A percentile compares a stretch with the other conserved stretches of the same genome.
Conservation (phyloP, 805 yeast genomes). For the Candida sanyiensis region DNA sequence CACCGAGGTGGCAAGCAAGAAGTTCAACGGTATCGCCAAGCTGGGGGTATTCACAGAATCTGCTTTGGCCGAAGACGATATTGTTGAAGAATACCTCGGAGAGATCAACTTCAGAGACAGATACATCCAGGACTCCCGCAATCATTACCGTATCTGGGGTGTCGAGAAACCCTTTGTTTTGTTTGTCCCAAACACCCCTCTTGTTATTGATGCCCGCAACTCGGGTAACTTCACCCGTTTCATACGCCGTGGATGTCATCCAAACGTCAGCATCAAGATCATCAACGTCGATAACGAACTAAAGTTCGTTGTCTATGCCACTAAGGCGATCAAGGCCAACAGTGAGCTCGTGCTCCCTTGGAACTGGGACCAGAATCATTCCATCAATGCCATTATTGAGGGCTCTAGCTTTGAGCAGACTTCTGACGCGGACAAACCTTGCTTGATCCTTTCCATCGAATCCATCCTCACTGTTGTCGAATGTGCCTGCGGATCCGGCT, state of each 20-base stretch:
- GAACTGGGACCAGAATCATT: slow-evolving; percentile 85
- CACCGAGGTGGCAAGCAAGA: slow-evolving; percentile 53
- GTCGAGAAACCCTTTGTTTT: slow-evolving; percentile 56
- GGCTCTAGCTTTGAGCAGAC: slow-evolving; percentile 47
- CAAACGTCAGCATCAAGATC: slow-evolving; percentile 64
- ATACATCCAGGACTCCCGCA: slow-evolving; percentile 59
- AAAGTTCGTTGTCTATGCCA: slow-evolving; percentile 52
- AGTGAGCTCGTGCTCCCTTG: slow-evolving; percentile 75
- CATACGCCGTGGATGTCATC: slow-evolving; percentile 67
- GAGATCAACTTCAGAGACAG: slow-evolving; percentile 60
- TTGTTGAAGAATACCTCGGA: slow-evolving; percentile 63
- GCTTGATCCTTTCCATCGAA: slow-evolving; percentile 56
- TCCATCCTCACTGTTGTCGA: slow-evolving; percentile 56
- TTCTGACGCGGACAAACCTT: slow-evolving; percentile 45
- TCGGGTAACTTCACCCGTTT: slow-evolving; percentile 74
- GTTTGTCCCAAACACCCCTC: slow-evolving; percentile 50
- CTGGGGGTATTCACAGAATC: slow-evolving; percentile 50
- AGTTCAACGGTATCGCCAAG: slow-evolving; percentile 56
- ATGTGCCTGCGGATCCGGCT: slow-evolving; percentile 49
- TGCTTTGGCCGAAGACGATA: slow-evolving; percentile 39
- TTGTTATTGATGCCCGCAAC: slow-evolving; percentile 76
- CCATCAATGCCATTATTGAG: slow-evolving; percentile 51
- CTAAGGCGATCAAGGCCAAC: slow-evolving; percentile 50
- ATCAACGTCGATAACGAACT: slow-evolving; percentile 35
- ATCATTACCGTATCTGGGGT: slow-evolving; percentile 75